These are phyloP conservation scores for Lotmaria passim DNA, from an alignment of 208 protist genomes.

Conservation along the genomic window DNA sequence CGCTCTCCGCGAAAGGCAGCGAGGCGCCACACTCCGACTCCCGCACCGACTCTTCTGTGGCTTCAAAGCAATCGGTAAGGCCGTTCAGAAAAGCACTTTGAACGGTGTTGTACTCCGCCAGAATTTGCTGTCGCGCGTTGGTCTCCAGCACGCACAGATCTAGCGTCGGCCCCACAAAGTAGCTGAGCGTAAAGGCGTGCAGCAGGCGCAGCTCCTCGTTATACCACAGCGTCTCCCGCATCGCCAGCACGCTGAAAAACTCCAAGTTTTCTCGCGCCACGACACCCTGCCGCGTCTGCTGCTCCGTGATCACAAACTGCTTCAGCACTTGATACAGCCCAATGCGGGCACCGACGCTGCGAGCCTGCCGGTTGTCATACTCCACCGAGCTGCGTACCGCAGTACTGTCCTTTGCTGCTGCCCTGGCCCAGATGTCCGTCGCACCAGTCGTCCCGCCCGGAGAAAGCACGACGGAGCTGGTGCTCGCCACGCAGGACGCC, in stretches of 20 bases:
- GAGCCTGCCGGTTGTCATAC: background rate
- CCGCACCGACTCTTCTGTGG: background rate
- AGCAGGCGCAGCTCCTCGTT: conserved; percentile 21
- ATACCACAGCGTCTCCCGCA: conserved; percentile 13
- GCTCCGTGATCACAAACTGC: conserved; percentile 20
- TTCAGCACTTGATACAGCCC: conserved; percentile 15
- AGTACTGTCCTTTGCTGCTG: too few relatives aligned
- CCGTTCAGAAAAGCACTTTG: background rate
- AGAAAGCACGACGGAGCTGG: background rate
- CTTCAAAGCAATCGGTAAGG: background rate
- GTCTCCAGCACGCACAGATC: conserved; percentile 31
- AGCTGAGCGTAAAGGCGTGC: conserved; percentile 20
- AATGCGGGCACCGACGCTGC: conserved; percentile 14
- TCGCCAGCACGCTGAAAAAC: background rate
- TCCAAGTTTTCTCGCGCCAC: background rate
- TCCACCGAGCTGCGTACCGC: background rate
- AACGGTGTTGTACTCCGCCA: conserved; percentile 2
- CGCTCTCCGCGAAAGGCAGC: background rate
- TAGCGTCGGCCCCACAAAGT: conserved; percentile 8
- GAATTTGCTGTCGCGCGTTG: conserved; percentile 15
- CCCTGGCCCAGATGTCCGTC: too few relatives aligned
- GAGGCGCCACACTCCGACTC: background rate
- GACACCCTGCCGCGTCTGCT: conserved; percentile 4
- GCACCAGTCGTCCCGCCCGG: background rate
- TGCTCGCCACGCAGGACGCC: conserved; percentile 1